Conservation (phyloP, 768 basidiomycete genomes). For the Collybiopsis luxurians region DNA sequence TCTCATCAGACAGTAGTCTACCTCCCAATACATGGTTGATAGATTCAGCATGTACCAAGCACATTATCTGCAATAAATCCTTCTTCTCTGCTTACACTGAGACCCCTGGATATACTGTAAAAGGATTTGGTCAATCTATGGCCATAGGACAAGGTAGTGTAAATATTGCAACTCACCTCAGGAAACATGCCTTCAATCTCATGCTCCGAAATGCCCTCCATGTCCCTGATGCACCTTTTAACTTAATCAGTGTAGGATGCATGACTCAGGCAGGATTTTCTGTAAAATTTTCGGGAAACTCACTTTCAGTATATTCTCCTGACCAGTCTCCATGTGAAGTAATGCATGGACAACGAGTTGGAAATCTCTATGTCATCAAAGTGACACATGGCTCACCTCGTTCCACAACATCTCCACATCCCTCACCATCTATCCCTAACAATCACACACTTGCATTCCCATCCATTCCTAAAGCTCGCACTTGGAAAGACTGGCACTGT, state of each 20-base stretch:
- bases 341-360: conserved; percentile 8
- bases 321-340: conserved; percentile 3
- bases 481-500: too few relatives aligned
- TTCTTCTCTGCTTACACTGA: too few relatives aligned
- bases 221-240: conserved; percentile 12
- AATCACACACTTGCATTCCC: background rate
- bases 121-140: too few relatives aligned
- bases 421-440: background rate
- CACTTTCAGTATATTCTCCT: conserved; percentile 13
- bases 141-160: background rate
- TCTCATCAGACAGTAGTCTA: too few relatives aligned
- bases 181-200: background rate
- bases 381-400: background rate
- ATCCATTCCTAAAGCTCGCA: too few relatives aligned
- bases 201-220: conserved; percentile 7
- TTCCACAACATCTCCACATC: background rate
- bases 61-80: too few relatives aligned
- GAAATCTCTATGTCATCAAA: conserved; percentile 7
- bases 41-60: too few relatives aligned
- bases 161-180: background rate
- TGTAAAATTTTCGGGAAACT: conserved; percentile 10
- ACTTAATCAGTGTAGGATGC: conserved; percentile 12
- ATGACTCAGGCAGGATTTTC: conserved; percentile 9
- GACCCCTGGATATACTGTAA: too few relatives aligned
- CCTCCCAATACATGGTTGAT: too few relatives aligned